Percentiles rank a stretch among this genome's conserved stretches.
Evolutionary conservation across 2,329 filamentous ascomycete genomes (phyloP).

Genomic region (Rhynchosporium agropyri): DNA sequence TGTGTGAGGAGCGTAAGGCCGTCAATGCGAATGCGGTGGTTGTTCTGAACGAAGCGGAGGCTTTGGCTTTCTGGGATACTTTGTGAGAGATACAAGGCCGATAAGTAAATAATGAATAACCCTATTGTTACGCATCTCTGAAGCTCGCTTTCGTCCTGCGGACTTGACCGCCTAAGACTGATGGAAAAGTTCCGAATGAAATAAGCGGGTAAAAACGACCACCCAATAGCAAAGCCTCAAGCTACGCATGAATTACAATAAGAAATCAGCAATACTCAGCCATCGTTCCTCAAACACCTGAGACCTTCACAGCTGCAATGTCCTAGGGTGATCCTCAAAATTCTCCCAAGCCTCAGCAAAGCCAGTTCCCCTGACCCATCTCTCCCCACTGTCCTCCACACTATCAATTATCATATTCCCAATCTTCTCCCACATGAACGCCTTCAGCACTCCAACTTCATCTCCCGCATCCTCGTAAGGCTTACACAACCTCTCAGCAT

Average conservation of each 20-base stretch:
- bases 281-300: too few species aligned
- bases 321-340: slow-evolving; percentile 31
- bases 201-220: too few species aligned
- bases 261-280: too few species aligned
- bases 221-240: too few species aligned
- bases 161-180: too few species aligned
- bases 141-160: too few species aligned
- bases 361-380: slow-evolving; percentile 65
- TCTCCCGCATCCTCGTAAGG: slow-evolving; percentile 47
- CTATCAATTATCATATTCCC: slow-evolving; percentile 65
- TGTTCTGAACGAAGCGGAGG: slow-evolving; percentile 20
- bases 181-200: too few species aligned
- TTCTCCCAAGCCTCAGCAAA: slow-evolving; percentile 62
- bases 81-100: neutral
- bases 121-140: too few species aligned
- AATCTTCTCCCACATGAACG: slow-evolving; percentile 61
- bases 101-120: neutral
- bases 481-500: slow-evolving; percentile 59
- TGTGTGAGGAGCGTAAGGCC: slow-evolving; percentile 35
- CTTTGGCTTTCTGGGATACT: neutral
- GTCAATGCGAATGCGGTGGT: slow-evolving; percentile 17
- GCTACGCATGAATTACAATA: too few species aligned
- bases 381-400: slow-evolving; percentile 53
- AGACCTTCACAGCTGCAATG: slow-evolving; percentile 26
- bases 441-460: slow-evolving; percentile 56